These are phyloP conservation scores for Penicillium sp. DNA, from an alignment of 2,329 filamentous ascomycete species.

Conservation along the genomic window DNA sequence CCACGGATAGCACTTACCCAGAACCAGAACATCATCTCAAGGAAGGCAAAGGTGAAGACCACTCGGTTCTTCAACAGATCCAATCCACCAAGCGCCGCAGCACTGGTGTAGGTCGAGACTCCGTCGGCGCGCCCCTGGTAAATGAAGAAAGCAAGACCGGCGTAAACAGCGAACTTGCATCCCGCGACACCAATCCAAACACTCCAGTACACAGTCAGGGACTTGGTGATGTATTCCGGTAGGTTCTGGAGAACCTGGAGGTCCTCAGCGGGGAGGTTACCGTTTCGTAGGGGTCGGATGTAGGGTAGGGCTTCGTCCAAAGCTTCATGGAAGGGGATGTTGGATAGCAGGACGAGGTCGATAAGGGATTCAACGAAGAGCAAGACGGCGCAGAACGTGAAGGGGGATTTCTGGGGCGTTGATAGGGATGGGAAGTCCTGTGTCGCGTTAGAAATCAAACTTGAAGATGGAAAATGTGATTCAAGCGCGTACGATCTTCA, in stretches of 20 bases:
- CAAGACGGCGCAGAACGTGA: slow-evolving; percentile 68
- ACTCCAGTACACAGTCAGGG: slow-evolving; percentile 38
- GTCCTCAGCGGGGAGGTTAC: slow-evolving; percentile 25
- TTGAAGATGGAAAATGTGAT: not conserved
- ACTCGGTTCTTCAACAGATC: slow-evolving; percentile 79
- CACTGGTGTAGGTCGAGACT: slow-evolving; percentile 21
- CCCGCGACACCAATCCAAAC: slow-evolving; percentile 41
- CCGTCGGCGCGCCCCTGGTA: slow-evolving; percentile 31
- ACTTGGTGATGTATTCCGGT: slow-evolving; percentile 28
- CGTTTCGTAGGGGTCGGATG: slow-evolving; percentile 26
- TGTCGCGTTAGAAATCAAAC: slow-evolving; percentile 8
- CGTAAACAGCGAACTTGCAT: slow-evolving; percentile 38
- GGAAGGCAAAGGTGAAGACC: slow-evolving; percentile 79
- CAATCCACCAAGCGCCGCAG: slow-evolving; percentile 42
- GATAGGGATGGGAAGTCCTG: slow-evolving; percentile 66
- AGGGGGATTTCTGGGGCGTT: slow-evolving; percentile 62
- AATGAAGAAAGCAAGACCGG: slow-evolving; percentile 40
- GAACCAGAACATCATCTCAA: slow-evolving; percentile 84
- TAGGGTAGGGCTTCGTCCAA: slow-evolving; percentile 57
- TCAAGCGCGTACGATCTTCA: slow-evolving; percentile 66
- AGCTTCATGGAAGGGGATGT: slow-evolving; percentile 65
- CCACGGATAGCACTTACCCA: slow-evolving; percentile 59
- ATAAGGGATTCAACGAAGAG: slow-evolving; percentile 65
- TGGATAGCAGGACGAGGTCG: slow-evolving; percentile 64
- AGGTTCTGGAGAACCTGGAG: slow-evolving; percentile 20